These are phyloP conservation scores for Monotropa hypopitys DNA, from an alignment of 179 eudicot species.

Conservation along the genomic window DNA sequence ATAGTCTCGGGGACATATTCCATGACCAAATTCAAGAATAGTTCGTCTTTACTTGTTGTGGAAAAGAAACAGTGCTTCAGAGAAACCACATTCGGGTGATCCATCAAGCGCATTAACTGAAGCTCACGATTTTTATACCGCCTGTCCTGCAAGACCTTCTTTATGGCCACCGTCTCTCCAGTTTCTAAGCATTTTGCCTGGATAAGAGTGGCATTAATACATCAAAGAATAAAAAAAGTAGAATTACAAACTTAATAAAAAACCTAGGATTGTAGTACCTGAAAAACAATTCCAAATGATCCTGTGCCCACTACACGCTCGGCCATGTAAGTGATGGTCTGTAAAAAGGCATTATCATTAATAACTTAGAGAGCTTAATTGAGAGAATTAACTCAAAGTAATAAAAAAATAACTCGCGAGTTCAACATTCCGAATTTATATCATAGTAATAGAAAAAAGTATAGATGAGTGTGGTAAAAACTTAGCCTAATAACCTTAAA, in stretches of 20 bases:
- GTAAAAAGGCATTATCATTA: conserved; percentile 15
- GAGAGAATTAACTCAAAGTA: neutral
- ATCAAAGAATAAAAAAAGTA: neutral
- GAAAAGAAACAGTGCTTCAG: conserved; percentile 94
- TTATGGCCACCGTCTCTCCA: conserved; percentile 80
- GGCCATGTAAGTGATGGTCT: conserved; percentile 95
- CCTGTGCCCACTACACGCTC: conserved; percentile 40
- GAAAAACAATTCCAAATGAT: conserved; percentile 23
- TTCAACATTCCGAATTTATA: neutral
- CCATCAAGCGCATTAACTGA: conserved; percentile 80
- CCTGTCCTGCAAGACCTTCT: conserved; percentile 85
- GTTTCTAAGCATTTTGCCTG: conserved; percentile 96
- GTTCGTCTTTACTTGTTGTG: conserved; percentile 80
- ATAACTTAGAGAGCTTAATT: neutral
- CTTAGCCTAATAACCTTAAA: too few relatives aligned
- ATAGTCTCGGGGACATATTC: conserved; percentile 88
- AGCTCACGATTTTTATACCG: conserved; percentile 88
- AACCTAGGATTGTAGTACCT: conserved; percentile 8
- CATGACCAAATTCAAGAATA: conserved; percentile 87
- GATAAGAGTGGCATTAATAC: conserved; percentile 1
- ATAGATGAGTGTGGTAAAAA: too few relatives aligned
- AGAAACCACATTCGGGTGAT: conserved; percentile 72
- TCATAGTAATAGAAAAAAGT: too few relatives aligned
- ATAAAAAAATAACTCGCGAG: neutral
- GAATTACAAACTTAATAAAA: neutral